Evolutionary conservation across 2,329 filamentous ascomycete species (phyloP).

Genomic region (Herpotrichia juniperi): DNA sequence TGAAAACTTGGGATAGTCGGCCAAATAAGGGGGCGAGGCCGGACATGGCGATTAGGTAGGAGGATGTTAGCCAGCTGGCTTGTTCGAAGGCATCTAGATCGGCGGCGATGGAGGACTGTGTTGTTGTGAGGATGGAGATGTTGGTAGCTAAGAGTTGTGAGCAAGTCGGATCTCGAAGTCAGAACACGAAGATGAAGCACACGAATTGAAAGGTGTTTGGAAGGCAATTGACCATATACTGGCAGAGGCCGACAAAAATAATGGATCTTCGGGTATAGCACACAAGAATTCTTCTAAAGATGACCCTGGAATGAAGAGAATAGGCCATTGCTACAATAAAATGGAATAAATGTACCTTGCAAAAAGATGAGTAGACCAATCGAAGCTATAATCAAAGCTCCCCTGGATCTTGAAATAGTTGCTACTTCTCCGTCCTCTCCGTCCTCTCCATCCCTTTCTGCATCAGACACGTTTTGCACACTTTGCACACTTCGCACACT

Average conservation of each 20-base stretch:
- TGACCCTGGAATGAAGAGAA: slow-evolving; percentile 34
- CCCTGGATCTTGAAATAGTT: slow-evolving; percentile 33
- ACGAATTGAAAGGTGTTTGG: too few relatives aligned
- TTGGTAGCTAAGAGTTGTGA: slow-evolving; percentile 61
- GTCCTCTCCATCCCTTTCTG: slow-evolving; percentile 17
- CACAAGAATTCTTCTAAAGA: background rate
- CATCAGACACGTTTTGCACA: too few relatives aligned
- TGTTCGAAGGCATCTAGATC: slow-evolving; percentile 76
- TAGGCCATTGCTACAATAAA: slow-evolving; percentile 23
- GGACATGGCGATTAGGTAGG: slow-evolving; percentile 65
- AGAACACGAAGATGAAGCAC: too few relatives aligned
- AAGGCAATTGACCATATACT: background rate
- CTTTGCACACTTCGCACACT: too few relatives aligned
- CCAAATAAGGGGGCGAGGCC: slow-evolving; percentile 72
- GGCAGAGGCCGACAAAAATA: background rate
- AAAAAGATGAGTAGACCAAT: slow-evolving; percentile 65
- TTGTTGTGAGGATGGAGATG: slow-evolving; percentile 81
- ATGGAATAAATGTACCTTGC: slow-evolving; percentile 54
- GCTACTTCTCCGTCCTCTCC: slow-evolving; percentile 25
- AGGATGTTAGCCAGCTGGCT: slow-evolving; percentile 80
- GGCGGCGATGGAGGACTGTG: slow-evolving; percentile 75
- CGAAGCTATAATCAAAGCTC: slow-evolving; percentile 56
- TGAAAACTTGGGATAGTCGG: slow-evolving; percentile 75
- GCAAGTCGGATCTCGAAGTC: slow-evolving; percentile 1
- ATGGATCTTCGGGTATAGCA: background rate